These are phyloP conservation scores for Vigna hirtella DNA, from an alignment of 306 rosid species.

Conservation along the genomic window DNA sequence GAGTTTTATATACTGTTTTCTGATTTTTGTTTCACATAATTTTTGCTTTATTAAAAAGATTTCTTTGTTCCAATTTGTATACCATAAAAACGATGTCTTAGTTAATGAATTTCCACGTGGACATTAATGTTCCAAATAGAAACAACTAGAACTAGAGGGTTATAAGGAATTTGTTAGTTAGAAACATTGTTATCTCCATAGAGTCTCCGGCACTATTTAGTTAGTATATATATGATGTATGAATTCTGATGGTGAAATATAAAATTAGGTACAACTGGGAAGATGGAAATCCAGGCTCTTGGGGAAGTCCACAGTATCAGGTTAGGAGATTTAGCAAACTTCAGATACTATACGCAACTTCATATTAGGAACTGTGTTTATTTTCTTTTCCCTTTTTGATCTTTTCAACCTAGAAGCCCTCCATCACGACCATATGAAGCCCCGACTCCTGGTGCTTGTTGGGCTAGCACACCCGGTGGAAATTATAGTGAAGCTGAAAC, in stretches of 20 bases:
- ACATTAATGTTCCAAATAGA: slow-evolving; percentile 8
- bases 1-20: neutral
- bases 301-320: slow-evolving; percentile 99
- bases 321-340: slow-evolving; percentile 50
- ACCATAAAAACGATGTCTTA: neutral
- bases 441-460: slow-evolving; percentile 99
- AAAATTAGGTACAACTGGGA: slow-evolving; percentile 92
- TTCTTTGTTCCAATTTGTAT: neutral
- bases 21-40: neutral
- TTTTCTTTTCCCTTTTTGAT: slow-evolving; percentile 27
- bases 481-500: slow-evolving; percentile 96
- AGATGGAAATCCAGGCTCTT: slow-evolving; percentile 96
- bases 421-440: slow-evolving; percentile 94
- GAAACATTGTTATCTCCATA: slow-evolving; percentile 4
- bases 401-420: slow-evolving; percentile 89
- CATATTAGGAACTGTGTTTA: slow-evolving; percentile 7
- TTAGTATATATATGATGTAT: neutral
- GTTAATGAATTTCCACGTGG: slow-evolving; percentile 9
- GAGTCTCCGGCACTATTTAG: neutral
- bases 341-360: slow-evolving; percentile 27
- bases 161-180: slow-evolving; percentile 21
- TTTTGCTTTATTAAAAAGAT: neutral
- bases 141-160: neutral
- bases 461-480: slow-evolving; percentile 96
- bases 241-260: slow-evolving; percentile 44